Evolutionary conservation across 2,329 filamentous ascomycete genomes (phyloP).

Genomic region (Fusarium temperatum): DNA sequence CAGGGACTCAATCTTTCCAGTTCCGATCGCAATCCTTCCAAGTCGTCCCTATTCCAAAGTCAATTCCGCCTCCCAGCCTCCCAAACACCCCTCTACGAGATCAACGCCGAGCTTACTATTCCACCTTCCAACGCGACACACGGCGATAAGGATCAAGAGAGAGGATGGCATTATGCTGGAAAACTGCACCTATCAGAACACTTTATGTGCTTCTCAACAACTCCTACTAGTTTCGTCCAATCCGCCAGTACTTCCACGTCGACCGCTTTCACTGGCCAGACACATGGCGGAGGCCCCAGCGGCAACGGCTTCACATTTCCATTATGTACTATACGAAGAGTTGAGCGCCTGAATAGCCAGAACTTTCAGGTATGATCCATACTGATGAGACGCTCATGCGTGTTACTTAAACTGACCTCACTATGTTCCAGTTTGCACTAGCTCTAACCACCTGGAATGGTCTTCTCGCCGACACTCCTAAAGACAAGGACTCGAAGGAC

Average conservation of each 20-base stretch:
- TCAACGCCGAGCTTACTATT: slow-evolving; percentile 93
- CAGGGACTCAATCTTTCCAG: slow-evolving; percentile 77
- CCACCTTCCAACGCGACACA: slow-evolving; percentile 75
- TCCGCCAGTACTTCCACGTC: slow-evolving; percentile 82
- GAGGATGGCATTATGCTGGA: slow-evolving; percentile 88
- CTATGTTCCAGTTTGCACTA: slow-evolving; percentile 75
- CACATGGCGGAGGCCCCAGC: slow-evolving; percentile 88
- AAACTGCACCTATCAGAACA: slow-evolving; percentile 94
- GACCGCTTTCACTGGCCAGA: slow-evolving; percentile 89
- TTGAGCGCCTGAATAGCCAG: slow-evolving; percentile 92
- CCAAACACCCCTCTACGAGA: slow-evolving; percentile 94
- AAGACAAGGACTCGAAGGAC: slow-evolving; percentile 59
- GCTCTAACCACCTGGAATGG: slow-evolving; percentile 96
- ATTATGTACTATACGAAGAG: slow-evolving; percentile 87
- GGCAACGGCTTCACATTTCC: slow-evolving; percentile 97
- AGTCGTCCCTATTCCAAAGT: slow-evolving; percentile 90
- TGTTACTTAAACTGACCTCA: neutral
- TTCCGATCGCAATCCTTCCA: slow-evolving; percentile 84
- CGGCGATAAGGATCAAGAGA: slow-evolving; percentile 75
- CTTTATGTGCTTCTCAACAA: slow-evolving; percentile 96
- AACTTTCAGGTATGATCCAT: slow-evolving; percentile 71
- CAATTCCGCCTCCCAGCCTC: slow-evolving; percentile 95
- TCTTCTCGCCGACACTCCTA: slow-evolving; percentile 64
- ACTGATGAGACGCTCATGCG: neutral
- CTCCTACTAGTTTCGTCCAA: slow-evolving; percentile 84